A percentile compares a stretch with the other conserved stretches of the same genome.
Conservation (phyloP, 1,284 basidiomycete genomes). For the Kwoniella shivajii region DNA sequence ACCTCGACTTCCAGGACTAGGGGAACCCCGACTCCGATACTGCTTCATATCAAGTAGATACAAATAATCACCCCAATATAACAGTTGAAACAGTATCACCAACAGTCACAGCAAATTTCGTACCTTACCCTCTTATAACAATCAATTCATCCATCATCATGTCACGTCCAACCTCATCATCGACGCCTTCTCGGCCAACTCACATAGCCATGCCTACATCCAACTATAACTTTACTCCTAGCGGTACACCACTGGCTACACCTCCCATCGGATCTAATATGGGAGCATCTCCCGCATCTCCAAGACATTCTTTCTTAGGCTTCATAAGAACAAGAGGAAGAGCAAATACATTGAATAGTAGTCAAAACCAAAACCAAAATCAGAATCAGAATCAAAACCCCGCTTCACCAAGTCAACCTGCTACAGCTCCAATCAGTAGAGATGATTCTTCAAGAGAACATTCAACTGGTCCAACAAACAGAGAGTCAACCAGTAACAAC, state of each 20-base stretch:
- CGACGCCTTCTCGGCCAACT: conserved; percentile 16
- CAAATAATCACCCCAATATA: too few species aligned
- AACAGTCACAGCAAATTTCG: too few species aligned
- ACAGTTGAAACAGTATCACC: too few species aligned
- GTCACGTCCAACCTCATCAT: conserved; percentile 1
- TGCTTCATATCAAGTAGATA: too few species aligned
- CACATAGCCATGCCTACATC: conserved; percentile 34
- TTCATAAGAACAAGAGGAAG: conserved; percentile 50
- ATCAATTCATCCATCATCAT: neutral
- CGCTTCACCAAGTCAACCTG: conserved; percentile 3
- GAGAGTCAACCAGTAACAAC: neutral
- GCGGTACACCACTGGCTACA: conserved; percentile 22
- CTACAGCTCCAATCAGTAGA: neutral
- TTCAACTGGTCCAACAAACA: neutral
- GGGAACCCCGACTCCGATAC: too few species aligned
- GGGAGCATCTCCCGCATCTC: conserved; percentile 42
- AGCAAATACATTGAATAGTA: conserved; percentile 41
- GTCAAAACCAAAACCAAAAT: neutral
- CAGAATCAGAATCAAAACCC: neutral
- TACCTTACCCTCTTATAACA: too few species aligned
- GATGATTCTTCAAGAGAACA: conserved; percentile 9
- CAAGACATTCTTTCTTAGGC: conserved; percentile 47
- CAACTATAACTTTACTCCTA: conserved; percentile 18
- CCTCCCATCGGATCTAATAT: conserved; percentile 12
- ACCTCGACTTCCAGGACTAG: too few species aligned